phyloP scores from a whole-genome alignment of 1,284 basidiomycete species.

The Microbotryum scabiosae region DNA sequence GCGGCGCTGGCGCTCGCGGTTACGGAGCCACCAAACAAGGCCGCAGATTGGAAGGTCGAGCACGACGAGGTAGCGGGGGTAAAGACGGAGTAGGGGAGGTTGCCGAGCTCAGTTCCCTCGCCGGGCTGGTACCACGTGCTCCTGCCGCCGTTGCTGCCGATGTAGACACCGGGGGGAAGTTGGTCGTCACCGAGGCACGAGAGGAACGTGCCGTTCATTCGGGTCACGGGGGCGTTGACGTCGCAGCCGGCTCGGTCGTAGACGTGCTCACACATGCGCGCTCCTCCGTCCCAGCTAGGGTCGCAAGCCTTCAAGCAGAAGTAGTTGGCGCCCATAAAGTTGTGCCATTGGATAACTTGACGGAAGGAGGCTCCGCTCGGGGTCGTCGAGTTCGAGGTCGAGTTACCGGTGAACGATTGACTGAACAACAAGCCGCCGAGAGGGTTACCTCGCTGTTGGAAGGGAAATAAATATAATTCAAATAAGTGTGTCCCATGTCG shows the following conservation, averaged over 20 bases:
- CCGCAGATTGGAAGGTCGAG: background rate
- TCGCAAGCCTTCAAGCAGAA: slow-evolving; percentile 57
- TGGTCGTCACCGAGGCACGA: slow-evolving; percentile 57
- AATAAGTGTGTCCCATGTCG: no score
- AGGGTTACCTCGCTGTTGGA: slow-evolving; percentile 36
- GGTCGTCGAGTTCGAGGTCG: slow-evolving; percentile 33
- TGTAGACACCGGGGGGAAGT: slow-evolving; percentile 53
- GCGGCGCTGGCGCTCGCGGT: no score
- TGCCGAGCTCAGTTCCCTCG: slow-evolving; percentile 8
- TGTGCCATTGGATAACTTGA: slow-evolving; percentile 53
- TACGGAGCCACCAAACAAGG: background rate
- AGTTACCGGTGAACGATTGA: slow-evolving; percentile 34
- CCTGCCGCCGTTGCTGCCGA: slow-evolving; percentile 35
- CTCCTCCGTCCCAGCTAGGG: slow-evolving; percentile 49
- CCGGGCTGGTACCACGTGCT: slow-evolving; percentile 25
- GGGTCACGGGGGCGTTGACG: slow-evolving; percentile 57
- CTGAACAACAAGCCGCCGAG: slow-evolving; percentile 33
- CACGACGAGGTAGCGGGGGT: background rate
- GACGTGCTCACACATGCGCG: slow-evolving; percentile 38
- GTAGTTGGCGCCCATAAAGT: slow-evolving; percentile 48
- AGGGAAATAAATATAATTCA: background rate
- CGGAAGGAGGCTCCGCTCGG: slow-evolving; percentile 35
- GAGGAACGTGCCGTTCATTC: slow-evolving; percentile 49
- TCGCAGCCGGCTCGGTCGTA: slow-evolving; percentile 50
- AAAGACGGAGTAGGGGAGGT: background rate